Evolutionary conservation across 768 basidiomycete species (phyloP).

Genomic region (Suillus variegatus): DNA sequence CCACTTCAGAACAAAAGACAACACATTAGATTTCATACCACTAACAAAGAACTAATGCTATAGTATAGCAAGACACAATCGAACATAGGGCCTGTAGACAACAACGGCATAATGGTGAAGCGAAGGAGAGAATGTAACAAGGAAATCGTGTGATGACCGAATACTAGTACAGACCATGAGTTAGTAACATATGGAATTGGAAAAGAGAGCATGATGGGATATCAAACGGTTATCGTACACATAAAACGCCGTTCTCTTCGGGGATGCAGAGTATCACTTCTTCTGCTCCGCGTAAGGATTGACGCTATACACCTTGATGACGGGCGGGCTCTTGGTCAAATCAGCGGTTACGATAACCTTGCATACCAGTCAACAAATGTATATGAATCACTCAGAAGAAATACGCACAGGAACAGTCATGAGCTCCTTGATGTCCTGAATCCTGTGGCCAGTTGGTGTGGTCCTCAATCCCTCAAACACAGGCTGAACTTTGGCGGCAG

Average conservation of each 20-base stretch:
- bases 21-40: conserved; percentile 6
- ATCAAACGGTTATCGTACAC: conserved; percentile 33
- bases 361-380: conserved; percentile 11
- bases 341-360: conserved; percentile 96
- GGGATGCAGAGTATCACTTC: conserved; percentile 26
- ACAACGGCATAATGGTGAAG: conserved; percentile 8
- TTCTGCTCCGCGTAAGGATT: conserved; percentile 80
- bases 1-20: not conserved
- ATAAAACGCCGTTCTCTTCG: conserved; percentile 11
- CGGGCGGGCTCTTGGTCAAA: conserved; percentile 92
- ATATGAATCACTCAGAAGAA: not conserved
- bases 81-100: conserved; percentile 1
- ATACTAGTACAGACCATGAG: conserved; percentile 31
- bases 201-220: conserved; percentile 31
- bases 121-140: conserved; percentile 21
- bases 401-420: conserved; percentile 87
- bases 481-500: conserved; percentile 73
- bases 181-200: conserved; percentile 29
- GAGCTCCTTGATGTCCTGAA: conserved; percentile 92
- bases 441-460: conserved; percentile 80
- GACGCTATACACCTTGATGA: conserved; percentile 96
- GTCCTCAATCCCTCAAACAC: conserved; percentile 82
- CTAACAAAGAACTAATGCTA: conserved; percentile 8
- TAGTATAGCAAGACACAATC: conserved; percentile 1
- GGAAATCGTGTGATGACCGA: conserved; percentile 23